Evolutionary conservation across 2,329 filamentous ascomycete genomes (phyloP), one percentile per base, ranked within the genome.

Genomic region (Talaromyces sp.): DNA sequence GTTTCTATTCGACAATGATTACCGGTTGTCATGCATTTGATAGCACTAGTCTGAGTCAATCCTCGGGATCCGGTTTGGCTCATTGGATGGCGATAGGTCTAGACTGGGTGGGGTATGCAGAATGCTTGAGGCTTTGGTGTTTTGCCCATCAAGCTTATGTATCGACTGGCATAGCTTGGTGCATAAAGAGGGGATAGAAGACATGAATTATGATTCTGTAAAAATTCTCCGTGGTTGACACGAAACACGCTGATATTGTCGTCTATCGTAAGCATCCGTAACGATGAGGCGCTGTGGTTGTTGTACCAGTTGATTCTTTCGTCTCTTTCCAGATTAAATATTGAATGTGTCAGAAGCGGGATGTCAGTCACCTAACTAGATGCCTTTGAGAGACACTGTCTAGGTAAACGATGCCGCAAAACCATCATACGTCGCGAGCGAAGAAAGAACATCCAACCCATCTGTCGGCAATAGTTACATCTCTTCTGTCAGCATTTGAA

Each of bases 401-500:
- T 6, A 41, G 14, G 14, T 41, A 41, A 13, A 41, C 11, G 14
- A 37, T 37, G 35, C 3, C 35, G 2, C 39, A 41, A 41, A 41
- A 37, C 9, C 35, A 37, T 37, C 35, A 8, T 11, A 3, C 35
- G 1, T 9, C 35, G 14, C 39, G 35, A 41, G 35, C 37, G 4
- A 10, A n/a, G 9, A 58, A 43, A 58, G 35, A 58, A 31, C 35
- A 27, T 24, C 14, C 35, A 4, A 56, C 60, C 3, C 48, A 52
- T 14, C 39, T 63, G 10, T 63, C 60, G 4, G 27, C 48, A 14
- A 63, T 63, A 43, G 41, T 63, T 22, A 33, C 48, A 41, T 63
- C 60, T 11, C 60, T 63, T 3, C 37, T 63, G 48, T 45, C 60
- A 7, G 60, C 60, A 63, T 63, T 63, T 27, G 48, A 63, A 3